Evolutionary conservation across 305 asterid species (phyloP).

Genomic region (Fraxinus albicans): DNA sequence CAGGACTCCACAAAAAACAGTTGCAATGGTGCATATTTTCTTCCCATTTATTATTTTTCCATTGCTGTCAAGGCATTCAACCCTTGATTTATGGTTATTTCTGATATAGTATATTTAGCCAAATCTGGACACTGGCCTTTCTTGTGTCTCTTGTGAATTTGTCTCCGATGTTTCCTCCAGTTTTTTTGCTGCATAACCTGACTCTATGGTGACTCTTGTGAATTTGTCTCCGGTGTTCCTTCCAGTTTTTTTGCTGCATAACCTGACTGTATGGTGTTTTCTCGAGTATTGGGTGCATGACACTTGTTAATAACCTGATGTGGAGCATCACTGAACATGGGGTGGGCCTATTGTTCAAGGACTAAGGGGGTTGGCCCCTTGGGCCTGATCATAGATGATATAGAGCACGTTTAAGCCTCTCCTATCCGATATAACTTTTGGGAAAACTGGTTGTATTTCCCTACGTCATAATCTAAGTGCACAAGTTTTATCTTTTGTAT

Average conservation of each 20-base stretch:
- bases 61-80: conserved; percentile 13
- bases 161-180: neutral
- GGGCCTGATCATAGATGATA: neutral
- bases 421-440: neutral
- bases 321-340: neutral
- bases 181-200: too few relatives aligned
- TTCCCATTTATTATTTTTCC: neutral
- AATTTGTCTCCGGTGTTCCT: neutral
- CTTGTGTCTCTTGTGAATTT: neutral
- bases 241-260: too few relatives aligned
- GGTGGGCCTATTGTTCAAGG: neutral
- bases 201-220: neutral
- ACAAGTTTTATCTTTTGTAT: neutral
- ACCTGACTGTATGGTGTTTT: neutral
- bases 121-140: neutral
- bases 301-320: neutral
- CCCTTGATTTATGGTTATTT: conserved; percentile 12
- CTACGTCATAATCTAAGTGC: neutral
- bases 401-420: neutral
- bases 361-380: neutral
- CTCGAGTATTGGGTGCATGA: neutral
- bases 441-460: neutral
- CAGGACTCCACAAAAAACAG: conserved; percentile 83
- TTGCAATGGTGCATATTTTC: conserved; percentile 62
- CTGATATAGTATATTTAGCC: conserved; percentile 11